Percentiles rank a stretch among this genome's conserved stretches.
Conservation (phyloP, 495 filamentous ascomycete genomes). For the Aspergillus baeticus region DNA sequence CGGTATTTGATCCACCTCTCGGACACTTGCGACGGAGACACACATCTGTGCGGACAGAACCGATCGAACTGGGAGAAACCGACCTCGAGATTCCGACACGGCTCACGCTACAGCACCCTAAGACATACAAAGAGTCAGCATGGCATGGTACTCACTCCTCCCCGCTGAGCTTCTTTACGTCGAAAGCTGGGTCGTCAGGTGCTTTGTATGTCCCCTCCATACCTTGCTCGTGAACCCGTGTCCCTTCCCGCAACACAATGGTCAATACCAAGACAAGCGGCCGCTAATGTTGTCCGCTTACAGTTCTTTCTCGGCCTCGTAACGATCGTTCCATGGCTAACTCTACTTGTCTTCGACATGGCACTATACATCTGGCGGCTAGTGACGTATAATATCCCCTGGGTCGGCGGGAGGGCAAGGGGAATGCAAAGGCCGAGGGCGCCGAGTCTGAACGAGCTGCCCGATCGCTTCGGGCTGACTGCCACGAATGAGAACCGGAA, state of each 20-base stretch:
- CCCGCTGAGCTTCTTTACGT: conserved; percentile 53
- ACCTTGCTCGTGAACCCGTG: background rate
- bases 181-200: conserved; percentile 61
- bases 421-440: conserved; percentile 61
- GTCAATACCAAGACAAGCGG: background rate
- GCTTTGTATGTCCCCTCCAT: conserved; percentile 54
- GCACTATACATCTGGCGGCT: conserved; percentile 63
- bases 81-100: background rate
- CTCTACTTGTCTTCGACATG: conserved; percentile 66
- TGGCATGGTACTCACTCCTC: conserved; percentile 68
- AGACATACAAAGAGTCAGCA: conserved; percentile 18
- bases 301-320: conserved; percentile 61
- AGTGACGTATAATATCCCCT: conserved; percentile 57
- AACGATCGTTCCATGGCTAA: conserved; percentile 65
- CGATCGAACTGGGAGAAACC: too few species aligned
- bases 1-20: too few species aligned
- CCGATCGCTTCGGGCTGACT: conserved; percentile 54
- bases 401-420: conserved; percentile 61
- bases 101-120: background rate
- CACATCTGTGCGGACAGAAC: too few species aligned
- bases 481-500: conserved; percentile 12
- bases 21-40: too few species aligned
- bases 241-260: background rate
- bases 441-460: conserved; percentile 60
- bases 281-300: background rate